A percentile compares a stretch with the other conserved stretches of the same genome.
Evolutionary conservation across 108 stramenopile species (phyloP).

Genomic region (Skeletonema potamos): DNA sequence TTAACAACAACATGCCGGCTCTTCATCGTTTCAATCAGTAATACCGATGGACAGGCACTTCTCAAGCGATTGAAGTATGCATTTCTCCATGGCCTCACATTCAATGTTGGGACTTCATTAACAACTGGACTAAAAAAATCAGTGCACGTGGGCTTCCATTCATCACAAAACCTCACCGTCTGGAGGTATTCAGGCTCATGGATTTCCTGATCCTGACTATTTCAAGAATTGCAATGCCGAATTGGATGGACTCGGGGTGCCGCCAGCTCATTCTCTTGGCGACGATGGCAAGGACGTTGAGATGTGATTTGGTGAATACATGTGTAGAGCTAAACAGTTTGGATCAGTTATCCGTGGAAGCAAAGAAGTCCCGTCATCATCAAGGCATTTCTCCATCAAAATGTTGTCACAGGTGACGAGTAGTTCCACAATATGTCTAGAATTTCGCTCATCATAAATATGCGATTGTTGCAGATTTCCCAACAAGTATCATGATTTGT

Average conservation of each 20-base stretch:
- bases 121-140: slow-evolving; percentile 38
- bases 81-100: slow-evolving; percentile 52
- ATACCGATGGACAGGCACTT: slow-evolving; percentile 22
- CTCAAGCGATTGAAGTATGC: slow-evolving; percentile 54
- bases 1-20: background rate
- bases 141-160: slow-evolving; percentile 52
- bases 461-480: background rate
- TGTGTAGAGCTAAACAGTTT: too few relatives aligned
- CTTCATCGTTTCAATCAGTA: background rate
- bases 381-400: too few relatives aligned
- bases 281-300: slow-evolving; percentile 5
- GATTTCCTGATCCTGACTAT: slow-evolving; percentile 56
- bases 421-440: too few relatives aligned
- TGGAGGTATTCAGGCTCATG: slow-evolving; percentile 42
- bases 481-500: background rate
- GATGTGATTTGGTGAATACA: background rate
- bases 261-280: slow-evolving; percentile 11
- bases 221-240: slow-evolving; percentile 46
- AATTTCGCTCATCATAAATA: too few relatives aligned
- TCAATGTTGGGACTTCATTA: slow-evolving; percentile 52
- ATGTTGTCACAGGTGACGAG: too few relatives aligned
- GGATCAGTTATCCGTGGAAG: too few relatives aligned
- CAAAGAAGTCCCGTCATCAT: too few relatives aligned
- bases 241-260: slow-evolving; percentile 50
- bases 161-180: slow-evolving; percentile 56